Evolutionary conservation across 2,329 filamentous ascomycete species (phyloP), one percentile per base, ranked within the genome.

Genomic region (Cladosporium velox): DNA sequence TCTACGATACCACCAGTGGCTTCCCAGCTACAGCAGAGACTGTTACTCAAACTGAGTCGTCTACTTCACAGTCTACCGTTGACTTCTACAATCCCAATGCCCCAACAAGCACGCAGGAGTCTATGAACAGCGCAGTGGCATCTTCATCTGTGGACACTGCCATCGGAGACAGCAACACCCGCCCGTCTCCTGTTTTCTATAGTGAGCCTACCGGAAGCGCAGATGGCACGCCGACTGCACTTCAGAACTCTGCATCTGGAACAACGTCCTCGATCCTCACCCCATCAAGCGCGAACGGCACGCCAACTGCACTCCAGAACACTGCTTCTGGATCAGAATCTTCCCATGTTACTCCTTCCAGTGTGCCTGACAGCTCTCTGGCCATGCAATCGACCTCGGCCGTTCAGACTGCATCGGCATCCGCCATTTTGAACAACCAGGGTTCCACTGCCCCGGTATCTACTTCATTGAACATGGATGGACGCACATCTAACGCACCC

Each of bases 331-430:
- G 15, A 26, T n/a, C 41, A 14, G 41, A 8, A 8, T 59, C 44
- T 28, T 59, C 63, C 51, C 8, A 65, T 21, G 32, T 51, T 2
- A 65, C 65, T 58, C 67, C 59, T 1, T 70, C 68, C 4, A 73
- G 66, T 35, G 64, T 75, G 11, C 70, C 73, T 2, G 70, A 73
- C 55, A 70, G 47, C 44, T 69, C 70, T 12, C 65, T 77, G 54
- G 71, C 71, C 2, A 67, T 70, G 14, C 70, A 74, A 1, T 71
- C 72, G 12, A 71, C 70, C 14, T 75, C 72, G 12, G 74, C 68
- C n/a, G 69, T 76, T 4, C 75, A 77, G 59, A 72, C 70, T 18
- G 74, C 71, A 7, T n/a, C 61, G 0, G 49, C n/a, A 11, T 52
- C 61, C 18, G 61, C 70, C 2, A 66, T 70, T 1, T 59, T 70